Evolutionary conservation across 306 rosid species (phyloP), one percentile per base, ranked within the genome.

Genomic region (Vigna mungo): DNA sequence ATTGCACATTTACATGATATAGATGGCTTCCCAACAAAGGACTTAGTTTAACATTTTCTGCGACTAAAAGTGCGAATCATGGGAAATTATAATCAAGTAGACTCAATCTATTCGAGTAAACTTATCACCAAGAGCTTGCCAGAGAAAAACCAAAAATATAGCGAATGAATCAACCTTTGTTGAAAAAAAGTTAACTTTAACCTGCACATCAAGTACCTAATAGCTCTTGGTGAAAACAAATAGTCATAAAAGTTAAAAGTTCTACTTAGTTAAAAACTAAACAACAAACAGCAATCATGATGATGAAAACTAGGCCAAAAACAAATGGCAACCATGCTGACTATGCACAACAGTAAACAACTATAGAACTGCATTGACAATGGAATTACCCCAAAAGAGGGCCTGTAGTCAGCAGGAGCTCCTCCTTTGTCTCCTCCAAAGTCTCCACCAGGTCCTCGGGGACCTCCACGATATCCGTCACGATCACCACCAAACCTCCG

Each of bases 391-490:
- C 88, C 86, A 18, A 85, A 91, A 46, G 91, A 87, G 3, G 96
- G 96, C 46, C 88, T 82, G 87, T 85, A 91, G 14, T 91, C 96
- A 6, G 92, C 91, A 27, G 90, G 93, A 1, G 96, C 96, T 79
- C 96, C 93, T 60, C 92, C 93, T 72, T 91, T 91, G 43, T 91
- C 96, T 5, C 88, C 96, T 15, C 89, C 92, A 78, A 86, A 89
- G 4, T 91, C 96, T 51, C 96, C 96, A 27, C 82, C 78, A 25
- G 91, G 85, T 30, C 88, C 90, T 13, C 93, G 87, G 12, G 92
- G 90, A 79, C 88, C 96, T 78, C 92, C 93, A 43, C 93, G 93
- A 43, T 89, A 91, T 0, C 96, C 96, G 81, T 89, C 96, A 9
- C 92, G 88, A 60, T 91, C 96, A 34, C 96, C 96, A 17, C 93